Percentiles rank a stretch among this genome's conserved stretches.
These are phyloP conservation scores for Uncinocarpus reesii DNA, from an alignment of 2,329 filamentous ascomycete species.

Conservation along the genomic window DNA sequence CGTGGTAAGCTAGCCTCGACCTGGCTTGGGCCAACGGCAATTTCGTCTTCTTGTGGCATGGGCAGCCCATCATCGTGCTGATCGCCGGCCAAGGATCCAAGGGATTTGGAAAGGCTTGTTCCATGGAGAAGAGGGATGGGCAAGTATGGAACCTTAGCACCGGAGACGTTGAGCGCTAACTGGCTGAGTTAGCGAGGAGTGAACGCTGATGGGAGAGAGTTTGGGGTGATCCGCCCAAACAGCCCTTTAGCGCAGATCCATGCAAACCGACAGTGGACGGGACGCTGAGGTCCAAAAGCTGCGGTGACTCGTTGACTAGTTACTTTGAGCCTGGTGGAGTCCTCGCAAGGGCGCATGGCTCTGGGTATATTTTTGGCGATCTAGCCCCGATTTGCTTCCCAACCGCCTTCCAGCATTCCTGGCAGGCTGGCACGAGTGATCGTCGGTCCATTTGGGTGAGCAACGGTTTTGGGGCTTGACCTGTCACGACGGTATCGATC, in stretches of 20 bases:
- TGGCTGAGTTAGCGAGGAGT: slow-evolving; percentile 14
- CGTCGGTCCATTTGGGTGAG: too few relatives aligned
- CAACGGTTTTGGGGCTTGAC: not conserved
- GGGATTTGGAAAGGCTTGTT: slow-evolving; percentile 3
- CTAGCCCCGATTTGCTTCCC: slow-evolving; percentile 8
- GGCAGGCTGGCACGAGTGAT: not conserved
- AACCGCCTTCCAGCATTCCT: not conserved
- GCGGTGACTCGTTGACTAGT: not conserved
- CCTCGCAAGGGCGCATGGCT: slow-evolving; percentile 3
- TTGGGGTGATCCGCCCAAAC: slow-evolving; percentile 11
- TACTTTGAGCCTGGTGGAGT: not conserved
- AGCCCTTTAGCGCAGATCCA: slow-evolving; percentile 17
- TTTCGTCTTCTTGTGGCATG: not conserved
- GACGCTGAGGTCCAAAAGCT: slow-evolving; percentile 12
- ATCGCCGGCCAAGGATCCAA: slow-evolving; percentile 12
- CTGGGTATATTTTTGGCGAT: slow-evolving; percentile 6
- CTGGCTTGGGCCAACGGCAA: slow-evolving; percentile 6
- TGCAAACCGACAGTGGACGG: slow-evolving; percentile 14
- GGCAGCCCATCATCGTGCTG: not conserved
- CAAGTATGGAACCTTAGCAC: slow-evolving; percentile 3
- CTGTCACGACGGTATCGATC: not conserved
- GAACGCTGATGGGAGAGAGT: slow-evolving; percentile 7
- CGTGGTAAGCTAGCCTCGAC: slow-evolving; percentile 9
- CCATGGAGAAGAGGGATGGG: slow-evolving; percentile 6
- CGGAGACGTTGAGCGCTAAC: slow-evolving; percentile 6